Conservation (phyloP, 805 yeast species). For the Lipomyces orientalis region DNA sequence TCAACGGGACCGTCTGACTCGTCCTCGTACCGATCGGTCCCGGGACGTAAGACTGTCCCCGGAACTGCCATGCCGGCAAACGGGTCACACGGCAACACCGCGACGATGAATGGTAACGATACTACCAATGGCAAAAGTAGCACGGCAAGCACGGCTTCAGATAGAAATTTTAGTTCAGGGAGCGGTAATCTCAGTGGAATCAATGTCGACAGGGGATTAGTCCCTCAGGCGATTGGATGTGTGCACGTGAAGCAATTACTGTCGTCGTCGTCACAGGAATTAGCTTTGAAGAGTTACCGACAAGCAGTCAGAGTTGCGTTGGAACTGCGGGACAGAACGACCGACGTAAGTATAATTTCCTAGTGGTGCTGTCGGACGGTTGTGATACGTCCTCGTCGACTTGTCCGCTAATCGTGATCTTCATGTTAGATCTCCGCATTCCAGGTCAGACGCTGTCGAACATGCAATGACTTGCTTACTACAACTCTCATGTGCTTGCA, state of each 20-base stretch:
- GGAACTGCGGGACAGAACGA: constrained; percentile 21
- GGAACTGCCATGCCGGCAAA: background rate
- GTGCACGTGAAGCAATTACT: constrained; percentile 35
- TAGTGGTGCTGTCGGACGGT: background rate
- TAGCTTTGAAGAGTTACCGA: constrained; percentile 36
- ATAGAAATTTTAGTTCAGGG: background rate
- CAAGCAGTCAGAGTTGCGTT: constrained; percentile 36
- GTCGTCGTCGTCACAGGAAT: constrained; percentile 36
- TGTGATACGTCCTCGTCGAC: background rate
- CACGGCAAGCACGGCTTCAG: background rate
- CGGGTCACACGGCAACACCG: background rate
- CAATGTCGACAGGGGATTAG: constrained; percentile 11
- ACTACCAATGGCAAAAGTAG: background rate
- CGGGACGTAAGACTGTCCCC: background rate
- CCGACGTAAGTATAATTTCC: constrained; percentile 16
- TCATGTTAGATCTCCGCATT: constrained; percentile 22
- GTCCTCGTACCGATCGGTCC: background rate
- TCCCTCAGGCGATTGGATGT: constrained; percentile 31
- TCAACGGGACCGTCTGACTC: background rate
- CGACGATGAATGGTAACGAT: background rate
- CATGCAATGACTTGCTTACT: constrained; percentile 37
- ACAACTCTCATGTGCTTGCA: constrained; percentile 39
- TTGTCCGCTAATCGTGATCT: background rate
- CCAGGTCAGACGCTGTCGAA: constrained; percentile 31
- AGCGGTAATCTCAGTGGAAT: constrained; percentile 6